phyloP scores from a whole-genome alignment of 2,329 filamentous ascomycete species.

The Colletotrichum melonis region DNA sequence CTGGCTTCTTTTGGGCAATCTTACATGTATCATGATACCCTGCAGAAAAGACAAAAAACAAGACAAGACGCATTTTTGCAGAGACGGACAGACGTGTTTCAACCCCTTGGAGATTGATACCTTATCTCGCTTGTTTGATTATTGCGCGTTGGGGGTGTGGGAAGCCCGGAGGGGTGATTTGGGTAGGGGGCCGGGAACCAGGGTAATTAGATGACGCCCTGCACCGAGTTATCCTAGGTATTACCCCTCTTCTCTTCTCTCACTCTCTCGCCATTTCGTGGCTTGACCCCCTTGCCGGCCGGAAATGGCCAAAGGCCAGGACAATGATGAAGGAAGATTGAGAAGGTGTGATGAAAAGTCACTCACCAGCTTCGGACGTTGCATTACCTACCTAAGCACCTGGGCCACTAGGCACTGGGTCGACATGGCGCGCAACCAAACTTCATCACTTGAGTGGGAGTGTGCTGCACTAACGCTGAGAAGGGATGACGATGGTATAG shows the following conservation, averaged over 20 bases:
- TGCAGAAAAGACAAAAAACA: conserved; percentile 30
- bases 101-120: conserved; percentile 29
- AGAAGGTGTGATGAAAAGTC: conserved; percentile 1
- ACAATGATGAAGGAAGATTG: neutral
- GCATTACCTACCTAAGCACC: neutral
- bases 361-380: conserved; percentile 5
- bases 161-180: conserved; percentile 3
- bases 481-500: neutral
- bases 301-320: neutral
- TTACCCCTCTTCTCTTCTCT: conserved; percentile 22
- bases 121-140: conserved; percentile 37
- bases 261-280: neutral
- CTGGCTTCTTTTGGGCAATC: conserved; percentile 26
- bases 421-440: neutral
- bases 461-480: neutral
- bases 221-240: neutral
- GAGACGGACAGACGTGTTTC: conserved; percentile 27
- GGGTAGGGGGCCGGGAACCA: neutral
- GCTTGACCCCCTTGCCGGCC: neutral
- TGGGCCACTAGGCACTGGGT: neutral
- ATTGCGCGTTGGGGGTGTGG: conserved; percentile 6
- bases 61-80: conserved; percentile 17
- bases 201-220: conserved; percentile 13
- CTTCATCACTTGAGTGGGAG: neutral
- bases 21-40: conserved; percentile 36